Evolutionary conservation across 805 yeast species (phyloP), one percentile per base, ranked within the genome.

Genomic region (Hanseniaspora singularis): DNA sequence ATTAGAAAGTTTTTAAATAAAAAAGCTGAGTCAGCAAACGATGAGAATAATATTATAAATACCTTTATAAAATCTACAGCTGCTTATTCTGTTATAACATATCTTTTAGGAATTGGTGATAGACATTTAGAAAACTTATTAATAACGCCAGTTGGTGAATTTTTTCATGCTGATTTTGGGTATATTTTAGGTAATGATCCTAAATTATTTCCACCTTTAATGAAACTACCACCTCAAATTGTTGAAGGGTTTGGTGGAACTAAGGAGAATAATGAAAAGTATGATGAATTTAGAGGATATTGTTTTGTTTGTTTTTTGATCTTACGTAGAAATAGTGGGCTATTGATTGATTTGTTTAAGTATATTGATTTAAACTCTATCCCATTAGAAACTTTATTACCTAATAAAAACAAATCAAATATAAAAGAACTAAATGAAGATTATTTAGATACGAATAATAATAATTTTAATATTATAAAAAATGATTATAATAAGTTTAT

Each of bases 231-330:
- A 0, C 92, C 92, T 34, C 98, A 92, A 63, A 81, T 92, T 15
- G 83, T 92, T 34, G 98, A 92, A 53, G 97, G 96, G 0, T 92
- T 92, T 86, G 99, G 99, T 1, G 98, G 97, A 1, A 73, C 85
- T 42, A 44, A 44, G 22, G 41, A 44, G 15, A 72, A 74, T 51
- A 86, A 89, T 42, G 82, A 81, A 36, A 88, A 89, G 60, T 92
- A 84, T 62, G 77, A 79, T 52, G 76, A 81, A 52, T 92, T 92
- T 65, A 75, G 94, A 56, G 84, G 85, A 61, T 88, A 88, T 64
- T 92, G 99, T 58, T 92, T 88, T 65, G 89, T 92, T 16, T 85
- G 96, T 0, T 92, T 86, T 60, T 83, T 92, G 9, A 89, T 94
- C 4, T 67, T 92, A 52, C 70, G 99, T 50, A 81, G 87, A 61